phyloP scores from a whole-genome alignment of 73 alveolate species.

The Paramecium sexaurelia region DNA sequence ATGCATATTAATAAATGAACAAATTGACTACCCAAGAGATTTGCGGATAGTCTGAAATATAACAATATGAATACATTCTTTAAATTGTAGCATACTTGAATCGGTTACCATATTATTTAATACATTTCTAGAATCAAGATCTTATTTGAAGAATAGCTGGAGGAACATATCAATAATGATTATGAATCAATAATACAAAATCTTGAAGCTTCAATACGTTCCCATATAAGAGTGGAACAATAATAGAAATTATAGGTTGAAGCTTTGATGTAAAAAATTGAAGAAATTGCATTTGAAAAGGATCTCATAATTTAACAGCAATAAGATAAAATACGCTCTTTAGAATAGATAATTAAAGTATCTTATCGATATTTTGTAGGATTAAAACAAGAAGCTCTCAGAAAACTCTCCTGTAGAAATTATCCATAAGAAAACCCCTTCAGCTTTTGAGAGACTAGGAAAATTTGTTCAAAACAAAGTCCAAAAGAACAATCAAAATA shows the following conservation, averaged over 20 bases:
- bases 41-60: background rate
- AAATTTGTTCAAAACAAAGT: background rate
- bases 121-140: background rate
- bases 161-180: slow-evolving; percentile 9
- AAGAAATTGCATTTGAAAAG: background rate
- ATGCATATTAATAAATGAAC: background rate
- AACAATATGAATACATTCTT: background rate
- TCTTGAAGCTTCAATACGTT: slow-evolving; percentile 22
- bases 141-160: background rate
- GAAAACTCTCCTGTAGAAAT: background rate
- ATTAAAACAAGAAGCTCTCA: background rate
- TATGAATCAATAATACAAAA: slow-evolving; percentile 3
- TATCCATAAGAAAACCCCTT: background rate
- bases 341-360: background rate
- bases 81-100: background rate
- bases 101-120: background rate
- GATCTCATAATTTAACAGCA: background rate
- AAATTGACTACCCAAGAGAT: background rate
- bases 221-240: slow-evolving; percentile 11
- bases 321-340: background rate
- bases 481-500: background rate
- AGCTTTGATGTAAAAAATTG: background rate
- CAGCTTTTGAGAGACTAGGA: background rate
- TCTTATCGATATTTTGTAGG: background rate
- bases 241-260: background rate